Conservation (phyloP, 2,329 filamentous ascomycete species). For the Calonectria ilicicola region DNA sequence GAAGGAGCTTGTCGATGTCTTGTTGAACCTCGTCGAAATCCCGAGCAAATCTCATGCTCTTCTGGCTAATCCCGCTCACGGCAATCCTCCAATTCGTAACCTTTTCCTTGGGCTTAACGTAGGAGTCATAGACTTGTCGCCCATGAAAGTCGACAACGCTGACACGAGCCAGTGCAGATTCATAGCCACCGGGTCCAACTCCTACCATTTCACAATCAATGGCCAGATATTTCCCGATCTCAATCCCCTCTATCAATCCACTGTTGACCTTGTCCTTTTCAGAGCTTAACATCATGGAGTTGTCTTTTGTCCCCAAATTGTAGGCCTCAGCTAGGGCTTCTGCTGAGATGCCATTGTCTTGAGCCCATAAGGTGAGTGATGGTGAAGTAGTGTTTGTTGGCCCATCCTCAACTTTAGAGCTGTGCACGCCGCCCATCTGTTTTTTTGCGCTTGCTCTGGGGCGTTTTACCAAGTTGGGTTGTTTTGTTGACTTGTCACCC, state of each 20-base stretch:
- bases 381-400: constrained; percentile 59
- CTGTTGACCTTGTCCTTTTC: constrained; percentile 70
- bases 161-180: constrained; percentile 85
- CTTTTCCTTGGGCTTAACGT: constrained; percentile 80
- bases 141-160: constrained; percentile 96
- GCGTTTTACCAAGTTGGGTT: constrained; percentile 13
- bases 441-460: constrained; percentile 24
- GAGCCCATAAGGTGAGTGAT: constrained; percentile 70
- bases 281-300: constrained; percentile 60
- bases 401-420: constrained; percentile 56
- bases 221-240: constrained; percentile 89
- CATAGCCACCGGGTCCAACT: constrained; percentile 75
- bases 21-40: constrained; percentile 82
- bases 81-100: constrained; percentile 93
- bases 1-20: constrained; percentile 76
- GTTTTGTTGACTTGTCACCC: constrained; percentile 19
- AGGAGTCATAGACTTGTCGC: constrained; percentile 93
- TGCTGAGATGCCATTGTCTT: constrained; percentile 70
- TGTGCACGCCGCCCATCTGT: constrained; percentile 69
- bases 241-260: constrained; percentile 70
- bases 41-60: constrained; percentile 77
- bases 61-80: constrained; percentile 84
- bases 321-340: constrained; percentile 73
- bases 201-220: constrained; percentile 99
- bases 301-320: constrained; percentile 63